A percentile compares a stretch with the other conserved stretches of the same genome.
Conservation (phyloP, 768 basidiomycete genomes). For the Tephrocybe sp. region DNA sequence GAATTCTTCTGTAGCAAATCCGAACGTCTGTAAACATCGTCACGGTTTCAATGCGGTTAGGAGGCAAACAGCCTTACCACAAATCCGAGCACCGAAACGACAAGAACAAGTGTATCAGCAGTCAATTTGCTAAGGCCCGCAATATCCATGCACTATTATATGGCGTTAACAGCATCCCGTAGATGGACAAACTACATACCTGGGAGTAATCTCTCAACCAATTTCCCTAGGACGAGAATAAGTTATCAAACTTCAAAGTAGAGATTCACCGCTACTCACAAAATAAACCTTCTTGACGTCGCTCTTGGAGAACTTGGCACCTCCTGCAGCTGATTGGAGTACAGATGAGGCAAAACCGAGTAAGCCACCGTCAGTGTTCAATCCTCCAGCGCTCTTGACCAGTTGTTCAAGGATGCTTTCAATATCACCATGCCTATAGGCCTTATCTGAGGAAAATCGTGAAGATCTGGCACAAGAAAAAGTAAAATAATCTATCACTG, state of each 20-base stretch:
- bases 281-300: constrained; percentile 72
- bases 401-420: constrained; percentile 64
- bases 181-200: constrained; percentile 24
- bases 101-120: constrained; percentile 58
- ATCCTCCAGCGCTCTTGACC: constrained; percentile 51
- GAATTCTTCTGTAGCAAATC: constrained; percentile 64
- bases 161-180: background rate
- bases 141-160: constrained; percentile 61
- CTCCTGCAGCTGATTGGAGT: constrained; percentile 42
- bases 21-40: constrained; percentile 44
- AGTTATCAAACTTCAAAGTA: background rate
- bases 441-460: constrained; percentile 45
- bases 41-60: background rate
- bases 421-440: constrained; percentile 76
- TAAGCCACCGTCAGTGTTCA: constrained; percentile 44
- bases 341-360: constrained; percentile 50
- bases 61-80: constrained; percentile 32
- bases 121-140: constrained; percentile 65
- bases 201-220: constrained; percentile 73
- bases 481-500: constrained; percentile 13
- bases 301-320: constrained; percentile 57
- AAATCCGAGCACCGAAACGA: constrained; percentile 57
- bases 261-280: constrained; percentile 29
- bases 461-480: constrained; percentile 1
- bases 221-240: constrained; percentile 43